These are phyloP conservation scores for Phytomonas serpens DNA, from an alignment of 208 protist genomes.

Conservation along the genomic window DNA sequence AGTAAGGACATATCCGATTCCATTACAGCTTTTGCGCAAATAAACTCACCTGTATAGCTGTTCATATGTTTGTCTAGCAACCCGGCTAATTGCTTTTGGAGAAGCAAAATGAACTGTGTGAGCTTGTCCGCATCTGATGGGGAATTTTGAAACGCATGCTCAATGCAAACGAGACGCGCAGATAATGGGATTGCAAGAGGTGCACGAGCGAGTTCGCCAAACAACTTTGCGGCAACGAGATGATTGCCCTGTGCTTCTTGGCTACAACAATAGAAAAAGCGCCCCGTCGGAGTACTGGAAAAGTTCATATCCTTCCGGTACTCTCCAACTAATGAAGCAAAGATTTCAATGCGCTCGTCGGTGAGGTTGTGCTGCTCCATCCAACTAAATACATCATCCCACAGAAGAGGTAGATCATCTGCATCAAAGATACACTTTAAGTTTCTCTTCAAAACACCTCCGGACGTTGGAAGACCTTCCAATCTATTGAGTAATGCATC, in stretches of 20 bases:
- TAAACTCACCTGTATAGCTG: conserved; percentile 16
- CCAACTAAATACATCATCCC: conserved; percentile 42
- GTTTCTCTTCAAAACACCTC: neutral
- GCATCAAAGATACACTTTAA: conserved; percentile 17
- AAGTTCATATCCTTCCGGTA: conserved; percentile 29
- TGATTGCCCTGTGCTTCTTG: conserved; percentile 19
- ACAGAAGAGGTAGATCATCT: conserved; percentile 15
- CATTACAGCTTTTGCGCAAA: conserved; percentile 16
- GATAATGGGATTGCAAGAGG: conserved; percentile 27
- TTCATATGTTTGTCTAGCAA: conserved; percentile 29
- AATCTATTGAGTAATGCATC: conserved; percentile 23
- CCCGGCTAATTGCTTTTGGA: conserved; percentile 58
- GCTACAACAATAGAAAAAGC: conserved; percentile 53
- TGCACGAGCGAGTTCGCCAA: conserved; percentile 50
- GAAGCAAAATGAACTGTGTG: conserved; percentile 51
- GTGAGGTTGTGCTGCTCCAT: conserved; percentile 57
- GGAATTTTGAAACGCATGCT: conserved; percentile 29
- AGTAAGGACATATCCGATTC: conserved; percentile 38
- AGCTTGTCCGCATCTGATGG: conserved; percentile 30
- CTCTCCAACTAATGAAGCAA: conserved; percentile 46
- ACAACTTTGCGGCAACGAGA: conserved; percentile 36
- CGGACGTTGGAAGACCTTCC: conserved; percentile 13
- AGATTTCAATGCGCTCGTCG: conserved; percentile 41
- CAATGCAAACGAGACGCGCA: conserved; percentile 36
- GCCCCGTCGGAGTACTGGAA: conserved; percentile 37